phyloP scores from a whole-genome alignment of 2,329 filamentous ascomycete genomes.

The Microsporum ferrugineum region DNA sequence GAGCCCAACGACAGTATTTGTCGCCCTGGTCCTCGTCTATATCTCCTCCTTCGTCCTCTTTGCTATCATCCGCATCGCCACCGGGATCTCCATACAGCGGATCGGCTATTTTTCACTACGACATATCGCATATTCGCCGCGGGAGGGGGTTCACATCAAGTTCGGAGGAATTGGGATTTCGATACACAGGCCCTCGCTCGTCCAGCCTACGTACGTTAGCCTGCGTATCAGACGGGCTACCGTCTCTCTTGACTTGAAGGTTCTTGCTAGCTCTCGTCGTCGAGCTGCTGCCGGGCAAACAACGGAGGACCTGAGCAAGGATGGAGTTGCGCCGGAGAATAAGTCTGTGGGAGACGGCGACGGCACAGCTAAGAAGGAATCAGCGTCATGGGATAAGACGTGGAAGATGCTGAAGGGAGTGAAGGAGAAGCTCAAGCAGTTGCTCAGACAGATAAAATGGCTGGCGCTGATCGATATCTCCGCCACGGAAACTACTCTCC shows the following conservation, averaged over 20 bases:
- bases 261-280: constrained; percentile 22
- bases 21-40: constrained; percentile 74
- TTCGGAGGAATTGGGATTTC: constrained; percentile 79
- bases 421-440: constrained; percentile 74
- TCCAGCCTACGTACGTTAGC: constrained; percentile 92
- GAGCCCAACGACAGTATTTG: constrained; percentile 69
- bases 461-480: constrained; percentile 81
- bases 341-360: neutral
- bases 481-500: constrained; percentile 65
- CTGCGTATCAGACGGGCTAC: constrained; percentile 76
- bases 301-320: constrained; percentile 10
- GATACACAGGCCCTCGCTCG: constrained; percentile 87
- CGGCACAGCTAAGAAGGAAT: neutral
- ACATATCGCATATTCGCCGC: constrained; percentile 78
- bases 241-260: constrained; percentile 66
- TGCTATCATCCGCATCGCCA: constrained; percentile 81
- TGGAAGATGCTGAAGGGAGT: constrained; percentile 68
- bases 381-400: constrained; percentile 49
- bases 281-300: neutral
- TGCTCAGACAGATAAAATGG: constrained; percentile 82
- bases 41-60: constrained; percentile 87
- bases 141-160: constrained; percentile 79
- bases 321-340: neutral
- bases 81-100: constrained; percentile 89
- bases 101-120: constrained; percentile 87